Evolutionary conservation across 345 rosid species (phyloP), one percentile per base, ranked within the genome.

Genomic region (Geranium brycei): DNA sequence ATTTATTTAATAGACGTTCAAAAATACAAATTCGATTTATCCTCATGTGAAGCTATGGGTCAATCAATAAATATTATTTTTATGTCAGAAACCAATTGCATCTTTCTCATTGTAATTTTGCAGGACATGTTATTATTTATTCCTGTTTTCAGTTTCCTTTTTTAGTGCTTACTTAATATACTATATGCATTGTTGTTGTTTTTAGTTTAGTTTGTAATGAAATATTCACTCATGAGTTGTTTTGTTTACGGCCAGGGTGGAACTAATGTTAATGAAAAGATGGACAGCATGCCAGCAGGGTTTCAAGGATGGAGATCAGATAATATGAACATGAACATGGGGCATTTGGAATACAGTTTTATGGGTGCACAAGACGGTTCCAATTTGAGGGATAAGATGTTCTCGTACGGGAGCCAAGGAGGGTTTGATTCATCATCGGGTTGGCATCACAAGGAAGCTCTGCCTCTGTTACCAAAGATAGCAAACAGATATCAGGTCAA

Each of bases 361-460:
- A 58, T 72, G 51, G 62, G 70, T 55, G 69, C 73, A 62, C 77
- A 72, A 68, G 32, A 72, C 17, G 63, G 68, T 40, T 61, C 73
- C 56, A 76, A 60, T 59, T 63, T 76, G 18, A 71, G 60, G 11
- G 70, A 65, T 18, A 70, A 77, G 65, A 59, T 63, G 62, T 66
- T 71, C 7, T 30, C 78, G 2, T 70, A 63, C 64, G 61, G 77
- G 17, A 61, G 64, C 5, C 74, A 59, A n/a, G 78, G 72, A 17
- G 78, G 72, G 17, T 76, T 65, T 68, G 76, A 70, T 51, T 71
- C 77, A 17, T 71, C 77, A 17, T 69, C 83, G 23, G 64, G 19
- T 69, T 74, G 79, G 85, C 61, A 65, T 57, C 81, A 73, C 62
- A 82, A 83, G 72, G 83, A 71, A 62, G 80, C 77, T 19, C 40